phyloP scores from a whole-genome alignment of 208 protist genomes.

The Borovskyia barvae region DNA sequence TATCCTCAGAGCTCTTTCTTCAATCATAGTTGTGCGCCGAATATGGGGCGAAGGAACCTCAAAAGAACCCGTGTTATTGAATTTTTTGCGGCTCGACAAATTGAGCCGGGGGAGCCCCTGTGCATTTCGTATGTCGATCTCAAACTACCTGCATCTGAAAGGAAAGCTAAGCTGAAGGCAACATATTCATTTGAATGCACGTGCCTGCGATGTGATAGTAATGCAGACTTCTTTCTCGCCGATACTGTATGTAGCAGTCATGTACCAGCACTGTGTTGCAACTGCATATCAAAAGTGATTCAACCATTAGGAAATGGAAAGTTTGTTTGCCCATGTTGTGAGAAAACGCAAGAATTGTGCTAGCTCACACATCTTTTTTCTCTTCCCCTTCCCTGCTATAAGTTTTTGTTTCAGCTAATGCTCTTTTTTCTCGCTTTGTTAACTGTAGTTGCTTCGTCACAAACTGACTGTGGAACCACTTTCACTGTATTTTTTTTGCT shows the following conservation, averaged over 20 bases:
- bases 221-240: slow-evolving; percentile 4
- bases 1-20: slow-evolving; percentile 45
- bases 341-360: slow-evolving; percentile 11
- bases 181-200: slow-evolving; percentile 37
- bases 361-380: too few relatives aligned
- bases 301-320: slow-evolving; percentile 9
- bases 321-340: slow-evolving; percentile 29
- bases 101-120: slow-evolving; percentile 24
- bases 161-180: slow-evolving; percentile 21
- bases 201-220: slow-evolving; percentile 18
- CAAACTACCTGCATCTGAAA: slow-evolving; percentile 14
- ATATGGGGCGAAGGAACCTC: slow-evolving; percentile 28
- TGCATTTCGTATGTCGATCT: slow-evolving; percentile 48
- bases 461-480: too few relatives aligned
- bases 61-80: slow-evolving; percentile 10
- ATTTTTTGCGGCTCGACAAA: slow-evolving; percentile 27
- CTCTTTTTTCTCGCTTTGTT: not conserved
- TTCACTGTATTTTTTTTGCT: not conserved
- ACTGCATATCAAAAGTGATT: slow-evolving; percentile 32
- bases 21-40: slow-evolving; percentile 43
- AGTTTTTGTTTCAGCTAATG: not conserved
- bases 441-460: too few relatives aligned
- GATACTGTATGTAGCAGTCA: slow-evolving; percentile 17
- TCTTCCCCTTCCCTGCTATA: not conserved
- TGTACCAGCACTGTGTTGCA: slow-evolving; percentile 21